A percentile compares a stretch with the other conserved stretches of the same genome.
phyloP scores from a whole-genome alignment of 202 grass and related monocot genomes.

The Cymbopogon flexuosus region DNA sequence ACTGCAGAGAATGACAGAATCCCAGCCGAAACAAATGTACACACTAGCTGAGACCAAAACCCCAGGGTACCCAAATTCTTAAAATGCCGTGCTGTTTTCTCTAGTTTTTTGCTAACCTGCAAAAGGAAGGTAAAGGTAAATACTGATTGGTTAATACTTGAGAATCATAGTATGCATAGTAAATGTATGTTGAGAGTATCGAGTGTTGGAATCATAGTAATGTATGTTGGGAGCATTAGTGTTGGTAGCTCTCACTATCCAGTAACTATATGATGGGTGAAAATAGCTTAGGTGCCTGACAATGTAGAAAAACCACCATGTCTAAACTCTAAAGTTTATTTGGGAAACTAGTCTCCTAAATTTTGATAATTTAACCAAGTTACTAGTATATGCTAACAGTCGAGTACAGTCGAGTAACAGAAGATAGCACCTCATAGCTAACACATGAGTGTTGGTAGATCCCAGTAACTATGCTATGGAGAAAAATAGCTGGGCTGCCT shows the following conservation, averaged over 20 bases:
- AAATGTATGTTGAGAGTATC: neutral
- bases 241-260: neutral
- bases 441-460: neutral
- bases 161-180: neutral
- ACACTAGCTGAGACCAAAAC: slow-evolving; percentile 88
- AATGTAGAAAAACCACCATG: neutral
- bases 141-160: neutral
- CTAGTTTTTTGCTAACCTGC: slow-evolving; percentile 78
- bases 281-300: neutral
- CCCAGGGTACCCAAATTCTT: slow-evolving; percentile 63
- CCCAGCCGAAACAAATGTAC: slow-evolving; percentile 62
- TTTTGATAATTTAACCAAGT: too few species aligned
- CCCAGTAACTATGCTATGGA: neutral
- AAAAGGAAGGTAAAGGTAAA: neutral
- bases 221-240: neutral
- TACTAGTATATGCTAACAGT: too few species aligned
- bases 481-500: neutral
- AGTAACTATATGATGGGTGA: neutral
- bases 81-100: slow-evolving; percentile 63
- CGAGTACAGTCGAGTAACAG: neutral
- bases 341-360: too few species aligned
- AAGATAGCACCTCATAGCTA: neutral
- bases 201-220: neutral
- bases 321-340: too few species aligned
- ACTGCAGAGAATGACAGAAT: slow-evolving; percentile 73